Base-by-base conservation (phyloP, 169 alveolate genomes). In the Theileria orientalis region DNA sequence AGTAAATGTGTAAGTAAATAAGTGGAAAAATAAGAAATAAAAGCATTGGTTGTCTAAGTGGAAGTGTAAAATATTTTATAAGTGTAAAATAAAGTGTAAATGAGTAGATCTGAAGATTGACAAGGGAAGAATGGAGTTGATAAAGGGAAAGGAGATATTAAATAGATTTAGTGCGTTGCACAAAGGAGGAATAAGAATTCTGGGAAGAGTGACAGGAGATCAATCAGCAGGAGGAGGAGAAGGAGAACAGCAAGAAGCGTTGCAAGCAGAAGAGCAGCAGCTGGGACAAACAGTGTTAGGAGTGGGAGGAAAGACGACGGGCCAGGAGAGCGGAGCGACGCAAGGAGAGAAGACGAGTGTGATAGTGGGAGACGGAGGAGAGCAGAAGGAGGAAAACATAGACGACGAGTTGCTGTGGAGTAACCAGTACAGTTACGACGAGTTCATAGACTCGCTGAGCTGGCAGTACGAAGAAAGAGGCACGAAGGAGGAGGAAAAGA, bases 341-440 rank as follows among this genome's bases (percentile, higher is more conserved):
- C n/a, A n/a, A n/a, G n/a, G n/a, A n/a, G 52, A 47, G 2, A 52
- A 66, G 21, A 7, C 59, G 42, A 41, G 67, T 0, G 44, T n/a
- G 56, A 52, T 8, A 8, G 25, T 41, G 57, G 74, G 33, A 8
- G 40, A 35, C 76, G 13, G 29, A 2, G 19, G 42, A 21, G 85
- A 70, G 25, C 64, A 35, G 33, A 74, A 78, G 52, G 87, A 84
- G 40, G 83, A 60, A 19, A 71, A 80, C 14, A 76, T 84, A 37
- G 80, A 80, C 32, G 90, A 83, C 49, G 93, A 78, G 64, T 68
- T 83, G 68, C 75, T 83, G 33, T 84, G 91, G 71, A 75, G 89
- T 23, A 80, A 89, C 2, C 83, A 83, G 52, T 87, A 87, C 67
- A 87, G 91, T 2, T 87, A 83, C 66, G 91, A 83, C 9, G 87